Evolutionary conservation across 169 alveolate species (phyloP).

Genomic region (Plasmodium inui): DNA sequence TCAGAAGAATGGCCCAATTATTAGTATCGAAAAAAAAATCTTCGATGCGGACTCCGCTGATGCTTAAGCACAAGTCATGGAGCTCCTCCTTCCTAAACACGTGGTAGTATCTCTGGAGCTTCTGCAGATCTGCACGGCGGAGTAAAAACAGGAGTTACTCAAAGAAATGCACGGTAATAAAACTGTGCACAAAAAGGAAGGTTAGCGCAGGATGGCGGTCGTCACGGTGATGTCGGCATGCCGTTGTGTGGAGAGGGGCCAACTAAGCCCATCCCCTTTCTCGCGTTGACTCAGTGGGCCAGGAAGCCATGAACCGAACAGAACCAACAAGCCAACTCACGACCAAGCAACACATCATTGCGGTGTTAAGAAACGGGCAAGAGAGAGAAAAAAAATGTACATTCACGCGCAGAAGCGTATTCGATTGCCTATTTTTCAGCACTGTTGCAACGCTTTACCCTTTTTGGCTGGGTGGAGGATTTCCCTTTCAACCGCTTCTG

Average conservation of each 20-base stretch:
- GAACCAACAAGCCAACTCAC: too few species aligned
- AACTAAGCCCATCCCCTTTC: too few species aligned
- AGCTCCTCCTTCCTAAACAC: slow-evolving; percentile 93
- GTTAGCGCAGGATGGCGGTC: not conserved
- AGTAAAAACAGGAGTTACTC: not conserved
- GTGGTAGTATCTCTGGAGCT: slow-evolving; percentile 92
- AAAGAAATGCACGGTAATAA: slow-evolving; percentile 32
- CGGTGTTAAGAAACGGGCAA: not conserved
- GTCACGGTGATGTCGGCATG: too few species aligned
- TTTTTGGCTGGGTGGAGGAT: slow-evolving; percentile 8
- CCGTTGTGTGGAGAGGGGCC: too few species aligned
- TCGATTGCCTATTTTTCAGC: not conserved
- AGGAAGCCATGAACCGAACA: too few species aligned
- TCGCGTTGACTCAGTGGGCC: too few species aligned
- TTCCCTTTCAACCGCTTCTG: not conserved
- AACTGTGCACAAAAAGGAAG: not conserved
- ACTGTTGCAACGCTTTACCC: not conserved
- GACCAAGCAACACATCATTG: not conserved
- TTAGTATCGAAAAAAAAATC: slow-evolving; percentile 76
- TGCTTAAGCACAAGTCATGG: slow-evolving; percentile 83
- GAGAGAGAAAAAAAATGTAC: slow-evolving; percentile 1
- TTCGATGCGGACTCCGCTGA: slow-evolving; percentile 62
- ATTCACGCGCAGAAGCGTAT: not conserved
- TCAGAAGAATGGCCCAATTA: slow-evolving; percentile 79
- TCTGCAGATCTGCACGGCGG: slow-evolving; percentile 46